A percentile compares a stretch with the other conserved stretches of the same genome.
Conservation (phyloP, 1,284 basidiomycete species). For the Microbotryomycetes sp. region DNA sequence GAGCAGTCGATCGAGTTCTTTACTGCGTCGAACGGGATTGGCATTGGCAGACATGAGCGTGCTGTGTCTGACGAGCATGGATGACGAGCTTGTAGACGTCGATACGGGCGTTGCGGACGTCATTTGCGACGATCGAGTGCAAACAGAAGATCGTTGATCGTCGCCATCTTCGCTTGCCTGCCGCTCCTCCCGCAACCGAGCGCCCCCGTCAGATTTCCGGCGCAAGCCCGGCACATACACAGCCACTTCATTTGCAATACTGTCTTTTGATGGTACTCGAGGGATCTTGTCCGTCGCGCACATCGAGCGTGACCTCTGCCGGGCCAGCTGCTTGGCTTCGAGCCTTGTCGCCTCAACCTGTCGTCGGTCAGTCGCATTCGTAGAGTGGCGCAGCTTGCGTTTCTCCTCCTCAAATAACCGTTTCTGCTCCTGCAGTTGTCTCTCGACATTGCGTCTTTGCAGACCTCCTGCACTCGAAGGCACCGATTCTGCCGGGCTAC, state of each 20-base stretch:
- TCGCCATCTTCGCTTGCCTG: slow-evolving; percentile 5
- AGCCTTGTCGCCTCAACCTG: neutral
- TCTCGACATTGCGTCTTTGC: slow-evolving; percentile 19
- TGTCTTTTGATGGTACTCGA: neutral
- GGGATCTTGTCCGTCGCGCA: neutral
- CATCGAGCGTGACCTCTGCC: neutral
- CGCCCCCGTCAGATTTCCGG: neutral
- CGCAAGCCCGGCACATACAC: neutral
- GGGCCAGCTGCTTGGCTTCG: neutral
- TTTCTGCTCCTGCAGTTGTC: slow-evolving; percentile 8
- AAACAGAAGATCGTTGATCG: no score
- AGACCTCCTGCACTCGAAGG: slow-evolving; percentile 25
- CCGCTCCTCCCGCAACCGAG: neutral
- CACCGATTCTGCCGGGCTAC: slow-evolving; percentile 4
- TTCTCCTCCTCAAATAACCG: neutral
- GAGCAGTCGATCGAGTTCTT: slow-evolving; percentile 33
- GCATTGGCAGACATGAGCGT: slow-evolving; percentile 32
- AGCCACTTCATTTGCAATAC: no score
- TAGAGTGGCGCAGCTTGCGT: neutral
- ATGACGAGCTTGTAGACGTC: neutral
- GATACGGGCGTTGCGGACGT: neutral
- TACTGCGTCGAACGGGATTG: slow-evolving; percentile 25
- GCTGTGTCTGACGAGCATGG: slow-evolving; percentile 3
- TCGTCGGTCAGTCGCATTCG: neutral
- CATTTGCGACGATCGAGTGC: slow-evolving; percentile 10